Conservation (phyloP, 192 early-diverging fungal species). For the Pecoramyces ruminantium region DNA sequence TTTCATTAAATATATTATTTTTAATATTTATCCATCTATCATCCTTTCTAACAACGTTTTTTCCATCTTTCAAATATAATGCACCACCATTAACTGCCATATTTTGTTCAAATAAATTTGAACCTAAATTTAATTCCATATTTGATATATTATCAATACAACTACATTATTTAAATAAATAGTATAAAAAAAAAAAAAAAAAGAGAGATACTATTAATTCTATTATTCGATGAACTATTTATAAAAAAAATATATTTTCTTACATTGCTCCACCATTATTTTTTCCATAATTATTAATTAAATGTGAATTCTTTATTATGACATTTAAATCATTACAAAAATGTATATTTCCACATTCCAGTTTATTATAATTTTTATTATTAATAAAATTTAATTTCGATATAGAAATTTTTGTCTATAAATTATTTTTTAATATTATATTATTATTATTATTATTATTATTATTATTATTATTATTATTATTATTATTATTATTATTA, state of each 20-base stretch:
- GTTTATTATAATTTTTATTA: not conserved
- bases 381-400: not conserved
- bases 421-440: no score
- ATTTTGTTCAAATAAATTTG: not conserved
- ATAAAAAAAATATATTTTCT: no score
- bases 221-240: no score
- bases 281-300: not conserved
- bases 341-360: not conserved
- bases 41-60: no score
- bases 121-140: not conserved
- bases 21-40: not conserved
- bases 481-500: no score
- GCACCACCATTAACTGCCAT: not conserved
- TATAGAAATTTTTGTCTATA: not conserved
- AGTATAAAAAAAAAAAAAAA: no score
- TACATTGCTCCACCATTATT: not conserved
- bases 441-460: no score
- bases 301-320: not conserved
- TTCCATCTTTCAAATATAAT: not conserved
- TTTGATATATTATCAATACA: not conserved
- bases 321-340: not conserved
- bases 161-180: no score
- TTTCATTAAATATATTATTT: not conserved
- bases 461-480: no score
- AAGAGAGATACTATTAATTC: no score